phyloP scores from a whole-genome alignment of 805 yeast species.

The Teunomyces kruisii region DNA sequence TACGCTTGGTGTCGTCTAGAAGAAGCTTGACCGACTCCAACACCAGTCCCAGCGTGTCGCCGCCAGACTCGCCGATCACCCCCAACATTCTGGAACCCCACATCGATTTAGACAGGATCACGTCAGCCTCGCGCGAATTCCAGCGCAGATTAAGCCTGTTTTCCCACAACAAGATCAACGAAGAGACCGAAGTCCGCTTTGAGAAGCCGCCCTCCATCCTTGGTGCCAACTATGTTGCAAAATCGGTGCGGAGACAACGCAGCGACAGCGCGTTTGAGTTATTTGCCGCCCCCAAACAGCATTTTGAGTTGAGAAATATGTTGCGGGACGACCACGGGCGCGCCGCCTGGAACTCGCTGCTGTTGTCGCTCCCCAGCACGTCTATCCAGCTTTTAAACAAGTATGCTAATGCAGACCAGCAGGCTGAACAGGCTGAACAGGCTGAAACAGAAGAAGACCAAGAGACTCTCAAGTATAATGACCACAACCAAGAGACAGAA shows the following conservation, averaged over 20 bases:
- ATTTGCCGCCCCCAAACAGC: not conserved
- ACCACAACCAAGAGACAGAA: not conserved
- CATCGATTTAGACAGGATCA: slow-evolving; percentile 9
- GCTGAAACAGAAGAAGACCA: not conserved
- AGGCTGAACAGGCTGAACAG: too few relatives aligned
- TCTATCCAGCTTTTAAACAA: not conserved
- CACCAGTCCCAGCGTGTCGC: not conserved
- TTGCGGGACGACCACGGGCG: not conserved
- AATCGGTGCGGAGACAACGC: not conserved
- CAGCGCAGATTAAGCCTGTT: slow-evolving; percentile 1
- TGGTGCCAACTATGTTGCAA: not conserved
- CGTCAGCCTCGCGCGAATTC: slow-evolving; percentile 5
- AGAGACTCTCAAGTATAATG: not conserved
- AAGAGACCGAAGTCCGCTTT: not conserved
- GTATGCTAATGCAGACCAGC: not conserved
- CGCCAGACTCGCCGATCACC: not conserved
- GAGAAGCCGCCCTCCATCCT: not conserved
- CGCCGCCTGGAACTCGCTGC: not conserved
- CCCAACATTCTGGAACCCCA: not conserved
- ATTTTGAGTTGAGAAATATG: not conserved
- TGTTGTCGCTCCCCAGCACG: not conserved
- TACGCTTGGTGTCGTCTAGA: not conserved
- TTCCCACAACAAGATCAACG: not conserved
- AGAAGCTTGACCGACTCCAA: not conserved
- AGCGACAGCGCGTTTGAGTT: not conserved